Evolutionary conservation across 345 rosid genomes (phyloP).

Genomic region (Pugionium dolabratum): DNA sequence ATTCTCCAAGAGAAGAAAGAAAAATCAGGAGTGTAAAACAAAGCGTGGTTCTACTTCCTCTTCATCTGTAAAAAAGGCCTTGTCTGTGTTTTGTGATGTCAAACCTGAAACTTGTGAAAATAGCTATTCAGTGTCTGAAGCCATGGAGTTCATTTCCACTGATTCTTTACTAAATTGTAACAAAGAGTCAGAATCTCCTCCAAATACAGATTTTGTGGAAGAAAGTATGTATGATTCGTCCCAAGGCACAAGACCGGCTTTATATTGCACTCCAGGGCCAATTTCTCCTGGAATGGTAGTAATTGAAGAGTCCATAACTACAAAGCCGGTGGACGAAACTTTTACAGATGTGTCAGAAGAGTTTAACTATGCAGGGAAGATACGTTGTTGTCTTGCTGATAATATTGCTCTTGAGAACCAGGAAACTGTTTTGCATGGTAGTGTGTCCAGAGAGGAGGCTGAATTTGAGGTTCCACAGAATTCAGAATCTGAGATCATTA

Average conservation of each 20-base stretch:
- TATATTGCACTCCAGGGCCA: slow-evolving; percentile 12
- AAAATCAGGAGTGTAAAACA: slow-evolving; percentile 40
- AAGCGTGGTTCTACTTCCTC: slow-evolving; percentile 9
- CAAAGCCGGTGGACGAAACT: slow-evolving; percentile 13
- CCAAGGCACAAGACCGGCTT: slow-evolving; percentile 6
- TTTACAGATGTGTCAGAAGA: slow-evolving; percentile 17
- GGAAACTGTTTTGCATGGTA: slow-evolving; percentile 21
- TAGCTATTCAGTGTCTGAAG: slow-evolving; percentile 39
- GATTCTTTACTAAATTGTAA: slow-evolving; percentile 31
- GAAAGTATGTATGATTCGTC: slow-evolving; percentile 20
- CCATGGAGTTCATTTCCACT: slow-evolving; percentile 14
- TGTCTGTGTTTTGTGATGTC: slow-evolving; percentile 32
- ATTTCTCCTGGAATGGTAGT: slow-evolving; percentile 22
- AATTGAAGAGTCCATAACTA: slow-evolving; percentile 31
- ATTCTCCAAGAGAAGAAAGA: slow-evolving; percentile 45
- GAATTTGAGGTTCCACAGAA: slow-evolving; percentile 6
- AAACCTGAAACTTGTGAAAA: slow-evolving; percentile 50
- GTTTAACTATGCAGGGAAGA: slow-evolving; percentile 24
- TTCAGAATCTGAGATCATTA: slow-evolving; percentile 25
- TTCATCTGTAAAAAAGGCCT: slow-evolving; percentile 17
- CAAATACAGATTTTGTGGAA: slow-evolving; percentile 23
- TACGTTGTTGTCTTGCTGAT: slow-evolving; percentile 36
- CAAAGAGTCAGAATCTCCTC: slow-evolving; percentile 32
- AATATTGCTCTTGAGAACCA: slow-evolving; percentile 12
- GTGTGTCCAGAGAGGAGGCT: slow-evolving; percentile 39